These are phyloP conservation scores for Trichoderma breve DNA, from an alignment of 2,329 filamentous ascomycete genomes.

Conservation along the genomic window DNA sequence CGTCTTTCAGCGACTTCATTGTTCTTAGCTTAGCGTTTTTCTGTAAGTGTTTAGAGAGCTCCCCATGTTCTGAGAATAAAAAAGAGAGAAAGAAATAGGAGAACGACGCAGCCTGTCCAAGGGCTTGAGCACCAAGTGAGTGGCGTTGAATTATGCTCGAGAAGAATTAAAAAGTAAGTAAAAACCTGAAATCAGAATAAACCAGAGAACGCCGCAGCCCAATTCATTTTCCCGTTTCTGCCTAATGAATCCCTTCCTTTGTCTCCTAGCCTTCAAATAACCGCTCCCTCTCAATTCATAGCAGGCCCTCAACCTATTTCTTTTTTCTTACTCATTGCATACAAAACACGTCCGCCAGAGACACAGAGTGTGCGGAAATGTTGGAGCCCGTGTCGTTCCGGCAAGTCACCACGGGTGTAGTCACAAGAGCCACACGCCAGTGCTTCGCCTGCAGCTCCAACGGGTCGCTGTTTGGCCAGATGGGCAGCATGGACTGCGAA, in stretches of 20 bases:
- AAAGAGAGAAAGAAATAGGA: too few relatives aligned
- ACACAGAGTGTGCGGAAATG: constrained; percentile 45
- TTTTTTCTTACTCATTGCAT: constrained; percentile 39
- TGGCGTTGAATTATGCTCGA: not conserved
- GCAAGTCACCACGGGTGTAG: constrained; percentile 54
- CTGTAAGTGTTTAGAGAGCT: not conserved
- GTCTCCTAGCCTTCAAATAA: not conserved
- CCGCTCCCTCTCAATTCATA: not conserved
- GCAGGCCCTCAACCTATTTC: too few relatives aligned
- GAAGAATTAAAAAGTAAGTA: not conserved
- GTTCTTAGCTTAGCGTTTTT: not conserved
- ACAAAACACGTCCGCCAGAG: constrained; percentile 48
- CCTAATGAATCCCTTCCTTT: not conserved
- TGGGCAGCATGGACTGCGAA: constrained; percentile 46
- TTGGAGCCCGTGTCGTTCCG: constrained; percentile 49
- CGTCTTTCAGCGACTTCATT: not conserved
- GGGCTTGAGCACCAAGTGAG: not conserved
- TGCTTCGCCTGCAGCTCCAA: constrained; percentile 49
- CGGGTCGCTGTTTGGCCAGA: constrained; percentile 43
- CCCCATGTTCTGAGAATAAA: not conserved
- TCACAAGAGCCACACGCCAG: constrained; percentile 52
- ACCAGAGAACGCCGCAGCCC: not conserved
- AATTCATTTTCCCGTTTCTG: not conserved
- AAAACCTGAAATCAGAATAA: not conserved
- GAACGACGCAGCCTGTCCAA: not conserved